Base-by-base conservation (phyloP, 345 rosid genomes). In the Ailanthus altissimus region DNA sequence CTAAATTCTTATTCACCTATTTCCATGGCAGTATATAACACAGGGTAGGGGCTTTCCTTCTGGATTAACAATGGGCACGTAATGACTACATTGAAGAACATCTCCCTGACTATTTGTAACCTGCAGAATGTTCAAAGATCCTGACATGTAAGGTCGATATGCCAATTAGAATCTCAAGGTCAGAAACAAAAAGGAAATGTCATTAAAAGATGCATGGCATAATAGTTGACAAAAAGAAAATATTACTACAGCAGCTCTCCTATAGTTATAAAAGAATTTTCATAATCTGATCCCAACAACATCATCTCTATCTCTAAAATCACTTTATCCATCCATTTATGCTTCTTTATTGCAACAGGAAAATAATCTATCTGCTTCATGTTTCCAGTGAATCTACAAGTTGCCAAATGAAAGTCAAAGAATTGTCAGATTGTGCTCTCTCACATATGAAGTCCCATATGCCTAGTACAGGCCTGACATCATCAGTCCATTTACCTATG, bases 11-110 rank as follows among this genome's bases (percentile, higher is more conserved):
- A 23, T 70, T 80, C 81, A 92, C 98, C 98, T 96, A 89, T 96
- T 96, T 69, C 99, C 99, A 73, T 96, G 99, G 89, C 98, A 96
- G 77, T 96, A 93, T 76, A 96, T 93, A n/a, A 96, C 97, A 80
- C 98, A 96, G 49, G 99, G 98, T 21, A 96, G 80, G 77, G 92
- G 83, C 82, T 91, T 92, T 71, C 85, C 97, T 80, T 87, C 91
- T 51, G 91, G 92, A 72, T 83, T 77, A 77, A 82, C 90, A 69
- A 89, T 82, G 23, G 98, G 99, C 82, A 89, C 60, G 43, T 93
- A 93, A 85, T 96, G 99, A 80, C 93, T 96, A 83, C 99, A 93
- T 78, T 87, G 90, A 66, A 96, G 92, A 84, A 76, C 82, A 80
- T 92, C 90, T 77, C 94, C 97, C 58, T 92, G 84, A 58, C 86